Conservation (phyloP, 176 grass and related monocot species). For the Typha latifolia region DNA sequence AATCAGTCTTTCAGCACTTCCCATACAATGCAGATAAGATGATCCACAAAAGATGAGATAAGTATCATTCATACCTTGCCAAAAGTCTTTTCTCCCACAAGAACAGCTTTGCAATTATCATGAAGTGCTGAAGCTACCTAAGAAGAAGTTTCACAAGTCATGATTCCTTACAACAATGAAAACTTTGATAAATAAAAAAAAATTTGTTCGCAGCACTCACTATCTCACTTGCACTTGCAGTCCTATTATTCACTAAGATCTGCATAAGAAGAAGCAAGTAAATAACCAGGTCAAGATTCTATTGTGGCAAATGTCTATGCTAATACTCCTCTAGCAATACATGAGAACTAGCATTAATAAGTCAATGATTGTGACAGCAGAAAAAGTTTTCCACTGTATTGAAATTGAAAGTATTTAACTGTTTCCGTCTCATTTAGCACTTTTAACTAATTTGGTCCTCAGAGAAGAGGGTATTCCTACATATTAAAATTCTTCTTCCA, state of each 20-base stretch:
- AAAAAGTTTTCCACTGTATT: no score
- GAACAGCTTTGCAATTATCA: constrained; percentile 99
- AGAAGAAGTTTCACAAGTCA: neutral
- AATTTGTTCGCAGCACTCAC: constrained; percentile 36
- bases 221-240: constrained; percentile 96
- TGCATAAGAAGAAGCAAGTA: constrained; percentile 33
- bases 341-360: no score
- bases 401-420: no score
- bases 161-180: constrained; percentile 13
- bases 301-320: neutral
- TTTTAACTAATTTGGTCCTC: no score
- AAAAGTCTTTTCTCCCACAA: constrained; percentile 80
- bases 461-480: no score
- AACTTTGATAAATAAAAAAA: constrained; percentile 5
- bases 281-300: constrained; percentile 17
- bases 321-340: no score
- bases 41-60: neutral
- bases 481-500: no score
- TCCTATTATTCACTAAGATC: constrained; percentile 86
- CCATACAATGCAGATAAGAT: neutral
- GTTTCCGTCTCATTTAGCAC: no score
- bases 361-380: no score
- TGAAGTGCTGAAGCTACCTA: constrained; percentile 97
- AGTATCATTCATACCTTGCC: constrained; percentile 61
- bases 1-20: neutral